Evolutionary conservation across 768 basidiomycete species (phyloP), one percentile per base, ranked within the genome.

Genomic region (Podaxis sp.): DNA sequence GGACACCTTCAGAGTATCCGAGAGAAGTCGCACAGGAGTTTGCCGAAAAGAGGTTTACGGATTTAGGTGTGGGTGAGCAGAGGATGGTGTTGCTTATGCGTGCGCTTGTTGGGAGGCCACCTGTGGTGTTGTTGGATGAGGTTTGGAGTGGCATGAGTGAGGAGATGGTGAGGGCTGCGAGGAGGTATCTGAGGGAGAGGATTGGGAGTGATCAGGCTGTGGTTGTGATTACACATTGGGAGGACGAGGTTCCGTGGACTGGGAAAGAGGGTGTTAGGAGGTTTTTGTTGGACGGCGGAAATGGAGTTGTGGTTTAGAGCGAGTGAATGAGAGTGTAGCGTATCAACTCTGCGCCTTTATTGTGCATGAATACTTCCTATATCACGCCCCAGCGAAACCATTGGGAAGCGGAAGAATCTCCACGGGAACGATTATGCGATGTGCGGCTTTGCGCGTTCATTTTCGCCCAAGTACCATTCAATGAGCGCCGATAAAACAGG

Each of bases 131-230:
- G 9, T 74, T 98, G 42, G 96, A 99, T 68, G 96, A 99, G 70
- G 91, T 88, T 7, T 95, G 92, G 84, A 87, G 90, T 23, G 95
- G 95, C 25, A 95, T 98, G 92, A 91, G 91, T 64, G 87, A 84
- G 47, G 74, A 71, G 4, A 91, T 93, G 85, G 84, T 95, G 32
- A 71, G 71, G 16, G 82, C 82, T 38, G 90, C 86, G 44, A 76
- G 82, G 63, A 65, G 64, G 44, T 91, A 92, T 67, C 69, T 99
- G 23, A 72, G 67, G n/a, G 76, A 73, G 1, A 85, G 82, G 0
- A 68, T 88, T 23, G 75, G 74, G 21, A 65, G 72, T 10, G 74
- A 81, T 46, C 93, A 97, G 74, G 89, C 88, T 1, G 88, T 93
- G 23, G 80, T 98, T 0, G 88, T 92, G 2, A 83, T 98, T 58